Evolutionary conservation across 2,329 filamentous ascomycete genomes (phyloP), one percentile per base, ranked within the genome.

Genomic region (Pestalotiopsis sp.): DNA sequence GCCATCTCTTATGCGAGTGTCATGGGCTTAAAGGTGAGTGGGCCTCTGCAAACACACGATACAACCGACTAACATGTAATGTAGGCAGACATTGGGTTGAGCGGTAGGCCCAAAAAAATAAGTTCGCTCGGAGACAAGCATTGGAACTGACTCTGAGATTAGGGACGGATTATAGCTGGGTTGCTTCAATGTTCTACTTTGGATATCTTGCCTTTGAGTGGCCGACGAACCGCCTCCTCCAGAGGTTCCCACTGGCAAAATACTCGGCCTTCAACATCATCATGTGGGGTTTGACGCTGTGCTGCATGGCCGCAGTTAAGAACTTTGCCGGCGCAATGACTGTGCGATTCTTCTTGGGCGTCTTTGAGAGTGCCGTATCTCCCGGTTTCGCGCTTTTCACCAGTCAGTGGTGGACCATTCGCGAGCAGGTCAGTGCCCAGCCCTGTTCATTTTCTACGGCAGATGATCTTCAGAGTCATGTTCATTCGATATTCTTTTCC

Each of bases 231-330:
- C 85, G 87, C 13, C 83, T 92, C 36, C 82, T 92, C 13, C 90
- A 92, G 77, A 81, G 85, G 1, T 78, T 92, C 2, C 90, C 90
- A 0, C 78, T 92, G 6, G 90, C 88, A 0, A 92, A 92, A 75
- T 92, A 91, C 77, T 90, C 87, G 1, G 88, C 88, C 0, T 83
- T 86, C 70, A 91, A 89, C 74, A 86, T 92, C 68, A 84, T 91
- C 69, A 82, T 89, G 72, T 92, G 90, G 90, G 90, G 90, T 1
- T 69, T 78, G 4, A 73, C 72, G 4, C 73, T 78, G 12, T 75
- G 75, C 67, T 72, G 73, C 59, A 65, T 74, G 62, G 80, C 81
- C 4, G 79, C 80, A 1, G 78, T 80, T 3, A 78, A 74, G n/a
- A 77, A 80, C 69, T 82, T 79, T 69, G 73, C 70, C 7, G 80